Evolutionary conservation across 2,329 filamentous ascomycete genomes (phyloP), one percentile per base, ranked within the genome.

Genomic region (Phialophora expanda): DNA sequence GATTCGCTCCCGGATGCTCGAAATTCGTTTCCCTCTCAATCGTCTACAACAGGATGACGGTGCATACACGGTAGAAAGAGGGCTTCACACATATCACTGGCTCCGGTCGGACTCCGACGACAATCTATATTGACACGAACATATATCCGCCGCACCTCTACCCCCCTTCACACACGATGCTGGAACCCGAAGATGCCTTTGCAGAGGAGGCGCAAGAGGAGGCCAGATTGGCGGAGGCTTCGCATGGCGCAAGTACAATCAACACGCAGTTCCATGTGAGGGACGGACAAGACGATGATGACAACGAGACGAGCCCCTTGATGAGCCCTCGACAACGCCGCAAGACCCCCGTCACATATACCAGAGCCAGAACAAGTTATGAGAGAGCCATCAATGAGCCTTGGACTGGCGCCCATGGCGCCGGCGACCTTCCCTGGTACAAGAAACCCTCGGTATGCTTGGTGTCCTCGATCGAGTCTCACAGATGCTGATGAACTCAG

Each of bases 371-470:
- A 12, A 32, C 62, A 34, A 71, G 70, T 46, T 72, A 71, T 51
- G 61, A 70, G n/a, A 60, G 65, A 55, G 67, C 69, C 58, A 66
- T 70, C 62, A 66, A 64, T 59, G 66, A 70, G 58, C 70, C 69
- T 50, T 70, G 76, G 38, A 73, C 69, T 14, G 80, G 80, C 30
- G 77, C 81, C 55, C 74, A 76, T 56, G 76, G 76, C 3, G 74
- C 61, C 3, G 24, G 54, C 12, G 61, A 50, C 24, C 60, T 80
- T 67, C 78, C 80, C 58, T 81, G 78, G 80, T 84, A 81, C 79
- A 83, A 81, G 71, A 78, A 72, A 66, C 81, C 84, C 56, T 84
- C 80, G 67, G 84, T 84, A 77, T 74, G 79, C 73, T 61, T 38
- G 38, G 56, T 41, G 56, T 50, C 24, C 53, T 28, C 28, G 63